Conservation (phyloP, 495 filamentous ascomycete genomes). For the Elasticomyces elasticus region DNA sequence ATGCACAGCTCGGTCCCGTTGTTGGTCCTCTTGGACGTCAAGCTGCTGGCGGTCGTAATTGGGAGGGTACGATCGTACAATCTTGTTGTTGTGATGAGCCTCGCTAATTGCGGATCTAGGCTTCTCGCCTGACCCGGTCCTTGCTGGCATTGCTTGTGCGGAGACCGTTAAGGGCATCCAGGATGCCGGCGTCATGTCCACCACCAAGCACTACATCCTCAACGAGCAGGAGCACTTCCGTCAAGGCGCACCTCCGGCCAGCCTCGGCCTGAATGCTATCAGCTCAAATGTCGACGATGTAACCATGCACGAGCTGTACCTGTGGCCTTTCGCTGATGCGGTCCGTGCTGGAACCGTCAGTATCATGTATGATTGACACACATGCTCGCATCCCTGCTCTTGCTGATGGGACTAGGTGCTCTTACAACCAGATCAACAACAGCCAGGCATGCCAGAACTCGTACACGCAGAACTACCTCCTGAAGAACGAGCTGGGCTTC, state of each 20-base stretch:
- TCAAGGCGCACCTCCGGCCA: constrained; percentile 35
- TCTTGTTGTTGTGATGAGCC: neutral
- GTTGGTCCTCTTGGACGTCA: constrained; percentile 61
- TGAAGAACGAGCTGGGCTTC: constrained; percentile 60
- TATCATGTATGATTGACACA: constrained; percentile 53
- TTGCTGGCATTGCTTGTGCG: constrained; percentile 32
- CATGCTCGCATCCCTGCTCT: too few species aligned
- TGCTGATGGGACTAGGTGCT: constrained; percentile 52
- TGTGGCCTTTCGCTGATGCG: constrained; percentile 70
- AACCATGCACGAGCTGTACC: too few species aligned
- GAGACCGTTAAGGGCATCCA: constrained; percentile 35
- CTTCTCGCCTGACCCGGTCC: constrained; percentile 36
- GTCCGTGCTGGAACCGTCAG: constrained; percentile 34
- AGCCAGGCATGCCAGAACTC: constrained; percentile 60
- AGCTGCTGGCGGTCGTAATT: constrained; percentile 78
- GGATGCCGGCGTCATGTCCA: constrained; percentile 33
- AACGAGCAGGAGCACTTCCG: constrained; percentile 59
- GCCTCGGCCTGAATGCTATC: neutral
- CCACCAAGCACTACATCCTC: constrained; percentile 34
- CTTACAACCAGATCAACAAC: constrained; percentile 79
- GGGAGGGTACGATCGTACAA: constrained; percentile 38
- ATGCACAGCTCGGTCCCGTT: constrained; percentile 79
- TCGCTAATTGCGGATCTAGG: constrained; percentile 11
- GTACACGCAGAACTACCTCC: constrained; percentile 64
- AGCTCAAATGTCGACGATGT: constrained; percentile 87